Evolutionary conservation across 2,329 filamentous ascomycete species (phyloP).

Genomic region (Exophiala oligosperma): DNA sequence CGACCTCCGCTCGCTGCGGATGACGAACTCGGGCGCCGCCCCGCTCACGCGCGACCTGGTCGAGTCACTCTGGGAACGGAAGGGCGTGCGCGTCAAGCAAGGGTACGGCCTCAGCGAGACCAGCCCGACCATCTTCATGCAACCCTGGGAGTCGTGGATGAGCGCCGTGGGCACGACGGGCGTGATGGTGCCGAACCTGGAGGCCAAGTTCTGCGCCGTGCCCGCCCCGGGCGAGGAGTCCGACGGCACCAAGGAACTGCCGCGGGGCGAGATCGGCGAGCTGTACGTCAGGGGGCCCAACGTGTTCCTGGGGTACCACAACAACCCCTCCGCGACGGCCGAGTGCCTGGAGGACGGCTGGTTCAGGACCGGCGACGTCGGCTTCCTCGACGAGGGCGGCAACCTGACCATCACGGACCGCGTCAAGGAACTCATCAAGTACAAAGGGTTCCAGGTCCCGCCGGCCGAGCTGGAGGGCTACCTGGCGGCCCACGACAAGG

Average conservation of each 20-base stretch:
- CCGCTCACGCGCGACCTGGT: conserved; percentile 81
- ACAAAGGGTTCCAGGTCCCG: conserved; percentile 52
- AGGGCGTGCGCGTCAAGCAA: conserved; percentile 82
- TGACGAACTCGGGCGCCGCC: conserved; percentile 85
- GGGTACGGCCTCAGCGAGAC: conserved; percentile 91
- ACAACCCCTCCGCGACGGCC: conserved; percentile 58
- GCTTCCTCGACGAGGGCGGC: conserved; percentile 68
- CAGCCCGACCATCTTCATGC: conserved; percentile 73
- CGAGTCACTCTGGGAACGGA: conserved; percentile 69
- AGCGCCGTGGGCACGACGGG: conserved; percentile 77
- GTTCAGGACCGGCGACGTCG: conserved; percentile 89
- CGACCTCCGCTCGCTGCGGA: conserved; percentile 74
- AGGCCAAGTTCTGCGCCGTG: conserved; percentile 72
- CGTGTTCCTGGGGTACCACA: conserved; percentile 62
- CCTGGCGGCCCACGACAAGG: conserved; percentile 41
- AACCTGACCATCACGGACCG: conserved; percentile 91
- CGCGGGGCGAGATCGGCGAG: conserved; percentile 66
- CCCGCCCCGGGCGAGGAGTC: conserved; percentile 48
- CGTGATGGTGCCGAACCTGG: conserved; percentile 73
- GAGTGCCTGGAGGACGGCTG: conserved; percentile 72
- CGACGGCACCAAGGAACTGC: conserved; percentile 54
- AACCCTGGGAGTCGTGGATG: conserved; percentile 74
- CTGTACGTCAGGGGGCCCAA: conserved; percentile 66
- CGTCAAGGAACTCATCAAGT: conserved; percentile 61
- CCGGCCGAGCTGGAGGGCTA: conserved; percentile 51